These are phyloP conservation scores for Pseudisothecium myosuroides DNA, from an alignment of 225 moss, liverwort and hornwort species.

Conservation along the genomic window DNA sequence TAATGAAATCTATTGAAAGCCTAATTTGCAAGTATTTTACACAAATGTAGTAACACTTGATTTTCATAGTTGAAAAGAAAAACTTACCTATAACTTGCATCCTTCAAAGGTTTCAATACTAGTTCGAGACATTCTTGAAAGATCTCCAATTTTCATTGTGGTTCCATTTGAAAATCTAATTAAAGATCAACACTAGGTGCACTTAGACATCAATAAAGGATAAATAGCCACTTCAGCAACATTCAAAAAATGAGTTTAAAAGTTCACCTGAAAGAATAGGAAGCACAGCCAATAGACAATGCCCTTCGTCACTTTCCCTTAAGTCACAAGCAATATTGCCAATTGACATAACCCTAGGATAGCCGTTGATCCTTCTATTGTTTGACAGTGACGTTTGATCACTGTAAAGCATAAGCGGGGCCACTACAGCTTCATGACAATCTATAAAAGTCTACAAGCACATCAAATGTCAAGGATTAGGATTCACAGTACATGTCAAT, in stretches of 20 bases:
- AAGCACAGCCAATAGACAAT: neutral
- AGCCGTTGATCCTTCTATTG: neutral
- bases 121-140: neutral
- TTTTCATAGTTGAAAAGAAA: neutral
- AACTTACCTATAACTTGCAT: neutral
- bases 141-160: neutral
- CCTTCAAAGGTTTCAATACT: neutral
- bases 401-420: neutral
- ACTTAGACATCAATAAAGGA: neutral
- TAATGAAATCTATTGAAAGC: neutral
- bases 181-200: neutral
- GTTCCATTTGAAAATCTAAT: neutral
- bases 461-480: too few species aligned
- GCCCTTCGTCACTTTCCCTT: neutral
- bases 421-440: neutral
- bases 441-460: too few species aligned
- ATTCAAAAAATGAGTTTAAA: neutral
- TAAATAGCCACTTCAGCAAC: neutral
- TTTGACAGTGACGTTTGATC: neutral
- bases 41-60: neutral
- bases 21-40: neutral
- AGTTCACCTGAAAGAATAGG: neutral
- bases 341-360: neutral
- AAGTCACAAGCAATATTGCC: neutral
- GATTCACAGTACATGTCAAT: neutral